A percentile compares a stretch with the other conserved stretches of the same genome.
Conservation (phyloP, 129 eudicot species). For the Flaveria bidentis region DNA sequence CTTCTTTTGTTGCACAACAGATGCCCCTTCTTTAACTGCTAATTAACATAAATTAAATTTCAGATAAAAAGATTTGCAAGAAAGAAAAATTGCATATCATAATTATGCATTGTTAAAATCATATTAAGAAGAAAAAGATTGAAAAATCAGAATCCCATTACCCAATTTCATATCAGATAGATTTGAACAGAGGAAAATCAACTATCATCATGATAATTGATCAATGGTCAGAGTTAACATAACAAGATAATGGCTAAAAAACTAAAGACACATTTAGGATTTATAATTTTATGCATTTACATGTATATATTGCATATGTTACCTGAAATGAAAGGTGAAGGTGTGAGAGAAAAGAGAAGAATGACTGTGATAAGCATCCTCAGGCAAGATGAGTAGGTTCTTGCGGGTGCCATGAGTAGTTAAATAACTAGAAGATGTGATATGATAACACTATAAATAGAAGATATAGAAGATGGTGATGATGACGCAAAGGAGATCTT, state of each 20-base stretch:
- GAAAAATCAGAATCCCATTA: not conserved
- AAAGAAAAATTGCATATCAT: not conserved
- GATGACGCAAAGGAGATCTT: conserved; percentile 21
- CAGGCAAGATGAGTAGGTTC: conserved; percentile 33
- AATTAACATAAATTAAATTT: not conserved
- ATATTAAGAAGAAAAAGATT: conserved; percentile 9
- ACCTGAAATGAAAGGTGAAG: conserved; percentile 56
- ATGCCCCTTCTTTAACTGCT: conserved; percentile 18
- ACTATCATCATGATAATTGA: conserved; percentile 1
- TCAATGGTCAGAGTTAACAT: not conserved
- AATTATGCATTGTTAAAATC: not conserved
- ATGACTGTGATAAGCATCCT: conserved; percentile 38
- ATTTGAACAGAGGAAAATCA: not conserved
- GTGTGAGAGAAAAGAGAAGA: conserved; percentile 41
- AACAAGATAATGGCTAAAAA: conserved; percentile 9
- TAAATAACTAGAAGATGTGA: conserved; percentile 20
- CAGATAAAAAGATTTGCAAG: not conserved
- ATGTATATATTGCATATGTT: not conserved
- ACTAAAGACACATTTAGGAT: conserved; percentile 3
- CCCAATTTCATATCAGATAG: not conserved
- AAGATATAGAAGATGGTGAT: conserved; percentile 27
- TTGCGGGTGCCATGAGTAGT: conserved; percentile 49
- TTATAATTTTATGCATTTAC: not conserved
- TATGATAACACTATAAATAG: conserved; percentile 31
- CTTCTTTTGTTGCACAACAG: conserved; percentile 29